Conservation (phyloP, 768 basidiomycete genomes). For the Mycena venus region DNA sequence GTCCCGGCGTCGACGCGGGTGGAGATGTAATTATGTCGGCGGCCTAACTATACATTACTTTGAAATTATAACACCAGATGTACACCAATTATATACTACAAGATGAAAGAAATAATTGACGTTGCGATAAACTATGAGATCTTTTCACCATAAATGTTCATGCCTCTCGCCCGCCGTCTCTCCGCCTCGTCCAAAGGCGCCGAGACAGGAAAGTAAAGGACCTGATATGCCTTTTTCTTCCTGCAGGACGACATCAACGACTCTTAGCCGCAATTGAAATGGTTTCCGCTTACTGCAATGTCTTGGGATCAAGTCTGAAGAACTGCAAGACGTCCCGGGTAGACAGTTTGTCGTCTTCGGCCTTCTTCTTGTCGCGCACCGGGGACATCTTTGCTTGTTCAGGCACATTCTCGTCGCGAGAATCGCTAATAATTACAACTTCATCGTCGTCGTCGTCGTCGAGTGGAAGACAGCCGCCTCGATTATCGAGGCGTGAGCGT, state of each 20-base stretch:
- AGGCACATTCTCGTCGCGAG: constrained; percentile 13
- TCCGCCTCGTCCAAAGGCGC: constrained; percentile 70
- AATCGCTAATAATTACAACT: constrained; percentile 39
- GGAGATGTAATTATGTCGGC: constrained; percentile 64
- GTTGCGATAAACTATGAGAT: constrained; percentile 40
- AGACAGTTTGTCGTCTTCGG: constrained; percentile 36
- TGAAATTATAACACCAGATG: constrained; percentile 1
- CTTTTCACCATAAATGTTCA: constrained; percentile 66
- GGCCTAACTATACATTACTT: constrained; percentile 39
- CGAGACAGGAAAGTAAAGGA: constrained; percentile 85
- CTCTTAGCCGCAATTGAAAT: background rate
- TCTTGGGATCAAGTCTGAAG: constrained; percentile 61
- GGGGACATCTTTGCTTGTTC: background rate
- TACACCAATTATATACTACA: constrained; percentile 1
- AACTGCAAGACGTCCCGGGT: constrained; percentile 53
- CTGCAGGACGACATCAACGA: constrained; percentile 46
- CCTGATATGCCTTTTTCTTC: constrained; percentile 76
- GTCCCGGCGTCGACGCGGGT: constrained; percentile 41
- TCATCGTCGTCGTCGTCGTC: constrained; percentile 46
- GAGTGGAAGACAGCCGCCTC: background rate
- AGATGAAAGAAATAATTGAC: background rate
- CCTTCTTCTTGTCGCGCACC: constrained; percentile 19
- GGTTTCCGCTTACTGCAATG: constrained; percentile 33
- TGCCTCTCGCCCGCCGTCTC: constrained; percentile 52
- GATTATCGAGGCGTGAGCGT: constrained; percentile 36